These are phyloP conservation scores for Lophiotrema nucula DNA, from an alignment of 495 filamentous ascomycete genomes.

Conservation along the genomic window DNA sequence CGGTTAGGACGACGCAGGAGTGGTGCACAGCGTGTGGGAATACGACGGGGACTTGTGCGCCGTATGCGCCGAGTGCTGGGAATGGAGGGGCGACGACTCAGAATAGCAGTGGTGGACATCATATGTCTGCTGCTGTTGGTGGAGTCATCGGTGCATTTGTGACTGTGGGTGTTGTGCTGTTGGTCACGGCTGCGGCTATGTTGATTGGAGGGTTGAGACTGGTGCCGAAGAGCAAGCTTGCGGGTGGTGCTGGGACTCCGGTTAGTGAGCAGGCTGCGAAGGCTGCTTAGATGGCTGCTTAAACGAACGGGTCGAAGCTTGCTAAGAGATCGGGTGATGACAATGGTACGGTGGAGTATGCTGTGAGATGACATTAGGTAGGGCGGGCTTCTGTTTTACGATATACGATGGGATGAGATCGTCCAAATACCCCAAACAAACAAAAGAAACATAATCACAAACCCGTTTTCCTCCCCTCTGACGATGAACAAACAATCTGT, in stretches of 20 bases:
- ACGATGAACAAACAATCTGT: too few relatives aligned
- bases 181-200: slow-evolving; percentile 48
- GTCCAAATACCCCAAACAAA: too few relatives aligned
- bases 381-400: too few relatives aligned
- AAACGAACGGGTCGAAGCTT: too few relatives aligned
- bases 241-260: neutral
- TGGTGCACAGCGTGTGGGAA: slow-evolving; percentile 75
- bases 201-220: slow-evolving; percentile 46
- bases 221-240: slow-evolving; percentile 41
- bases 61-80: slow-evolving; percentile 25
- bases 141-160: slow-evolving; percentile 66
- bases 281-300: too few relatives aligned
- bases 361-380: too few relatives aligned
- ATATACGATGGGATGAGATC: too few relatives aligned
- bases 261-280: neutral
- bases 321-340: too few relatives aligned
- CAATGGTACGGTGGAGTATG: too few relatives aligned
- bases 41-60: slow-evolving; percentile 58
- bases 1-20: slow-evolving; percentile 55
- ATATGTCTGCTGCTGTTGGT: slow-evolving; percentile 43
- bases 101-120: slow-evolving; percentile 28
- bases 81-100: neutral
- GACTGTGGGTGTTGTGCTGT: slow-evolving; percentile 56
- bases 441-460: too few relatives aligned
- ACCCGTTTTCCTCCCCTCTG: too few relatives aligned